Percentiles rank a stretch among this genome's conserved stretches.
phyloP scores from a whole-genome alignment of 495 filamentous ascomycete genomes.

The Neohortaea acidophila region DNA sequence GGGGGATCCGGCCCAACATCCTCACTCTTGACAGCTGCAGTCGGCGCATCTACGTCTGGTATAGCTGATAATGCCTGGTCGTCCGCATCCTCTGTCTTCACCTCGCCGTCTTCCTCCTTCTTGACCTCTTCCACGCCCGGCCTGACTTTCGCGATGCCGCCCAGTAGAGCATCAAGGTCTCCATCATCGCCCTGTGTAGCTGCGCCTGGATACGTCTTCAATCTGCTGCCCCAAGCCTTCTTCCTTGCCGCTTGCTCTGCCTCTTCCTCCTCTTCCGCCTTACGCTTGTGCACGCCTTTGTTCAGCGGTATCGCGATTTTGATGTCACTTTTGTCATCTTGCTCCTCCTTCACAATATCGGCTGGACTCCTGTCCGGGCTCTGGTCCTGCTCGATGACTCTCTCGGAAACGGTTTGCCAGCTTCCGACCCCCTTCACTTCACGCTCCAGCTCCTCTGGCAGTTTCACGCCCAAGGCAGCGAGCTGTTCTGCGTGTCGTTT shows the following conservation, averaged over 20 bases:
- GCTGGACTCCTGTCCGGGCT: conserved; percentile 1
- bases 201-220: conserved; percentile 45
- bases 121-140: conserved; percentile 15
- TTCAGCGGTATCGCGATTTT: conserved; percentile 26
- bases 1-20: conserved; percentile 23
- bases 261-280: conserved; percentile 36
- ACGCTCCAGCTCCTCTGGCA: conserved; percentile 62
- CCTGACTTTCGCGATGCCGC: conserved; percentile 20
- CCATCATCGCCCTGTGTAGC: conserved; percentile 38
- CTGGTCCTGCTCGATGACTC: conserved; percentile 25
- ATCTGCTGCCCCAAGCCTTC: conserved; percentile 61
- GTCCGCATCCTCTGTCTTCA: conserved; percentile 31
- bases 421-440: conserved; percentile 83
- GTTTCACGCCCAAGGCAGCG: conserved; percentile 67
- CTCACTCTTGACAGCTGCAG: conserved; percentile 21
- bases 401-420: conserved; percentile 61
- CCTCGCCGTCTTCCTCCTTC: conserved; percentile 15
- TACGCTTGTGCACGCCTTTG: conserved; percentile 56
- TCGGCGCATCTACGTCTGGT: conserved; percentile 7
- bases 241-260: conserved; percentile 27
- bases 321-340: conserved; percentile 30
- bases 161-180: conserved; percentile 59
- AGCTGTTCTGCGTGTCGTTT: conserved; percentile 78
- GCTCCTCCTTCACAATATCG: conserved; percentile 23
- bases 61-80: conserved; percentile 6